Evolutionary conservation across 2,329 filamentous ascomycete species (phyloP).

Genomic region (Xylariaceae sp.): DNA sequence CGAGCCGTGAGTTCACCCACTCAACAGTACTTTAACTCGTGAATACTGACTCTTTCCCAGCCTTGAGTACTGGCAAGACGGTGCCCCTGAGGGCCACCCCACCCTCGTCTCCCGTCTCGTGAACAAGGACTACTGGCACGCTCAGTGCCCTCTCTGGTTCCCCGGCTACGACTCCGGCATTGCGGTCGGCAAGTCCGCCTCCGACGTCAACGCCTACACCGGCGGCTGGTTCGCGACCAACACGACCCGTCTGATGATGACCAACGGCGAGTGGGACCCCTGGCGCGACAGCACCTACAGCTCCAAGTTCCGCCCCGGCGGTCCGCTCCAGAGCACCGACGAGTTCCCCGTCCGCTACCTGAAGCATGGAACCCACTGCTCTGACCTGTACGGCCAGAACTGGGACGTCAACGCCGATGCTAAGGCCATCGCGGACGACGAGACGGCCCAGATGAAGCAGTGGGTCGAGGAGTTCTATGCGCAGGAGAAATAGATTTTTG

Average conservation of each 20-base stretch:
- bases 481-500: conserved; percentile 23
- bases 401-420: conserved; percentile 46
- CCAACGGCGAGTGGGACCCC: conserved; percentile 39
- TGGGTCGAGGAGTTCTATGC: conserved; percentile 51
- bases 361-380: conserved; percentile 36
- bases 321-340: conserved; percentile 33
- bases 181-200: conserved; percentile 30
- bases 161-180: conserved; percentile 36
- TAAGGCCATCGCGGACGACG: conserved; percentile 45
- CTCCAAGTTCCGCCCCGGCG: conserved; percentile 36
- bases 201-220: conserved; percentile 35
- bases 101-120: conserved; percentile 39
- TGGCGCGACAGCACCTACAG: conserved; percentile 38
- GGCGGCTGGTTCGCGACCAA: conserved; percentile 40
- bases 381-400: conserved; percentile 40
- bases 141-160: conserved; percentile 44
- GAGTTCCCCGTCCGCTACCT: conserved; percentile 34
- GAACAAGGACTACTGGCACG: conserved; percentile 36
- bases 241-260: conserved; percentile 37
- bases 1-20: conserved; percentile 29
- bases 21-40: not conserved
- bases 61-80: conserved; percentile 40
- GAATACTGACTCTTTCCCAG: not conserved
- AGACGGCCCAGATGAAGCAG: conserved; percentile 45
- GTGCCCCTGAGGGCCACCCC: conserved; percentile 39